These are phyloP conservation scores for Nemania sp. DNA, from an alignment of 2,329 filamentous ascomycete genomes.

Conservation along the genomic window DNA sequence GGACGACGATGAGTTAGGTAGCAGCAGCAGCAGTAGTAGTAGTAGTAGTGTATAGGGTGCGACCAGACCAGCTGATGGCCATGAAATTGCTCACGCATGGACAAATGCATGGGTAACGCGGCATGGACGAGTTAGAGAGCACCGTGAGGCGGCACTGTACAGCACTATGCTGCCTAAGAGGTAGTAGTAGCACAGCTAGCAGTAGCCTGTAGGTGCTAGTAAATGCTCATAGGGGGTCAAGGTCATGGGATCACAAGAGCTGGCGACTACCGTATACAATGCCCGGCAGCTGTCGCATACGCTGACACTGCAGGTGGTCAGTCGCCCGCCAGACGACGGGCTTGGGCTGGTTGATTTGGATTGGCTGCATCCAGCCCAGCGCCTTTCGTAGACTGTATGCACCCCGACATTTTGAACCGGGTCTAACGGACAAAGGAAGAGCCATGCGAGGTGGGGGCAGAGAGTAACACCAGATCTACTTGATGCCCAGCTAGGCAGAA, in stretches of 20 bases:
- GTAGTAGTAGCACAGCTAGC: too few species aligned
- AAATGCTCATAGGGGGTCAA: slow-evolving; percentile 6
- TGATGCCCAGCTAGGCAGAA: background rate
- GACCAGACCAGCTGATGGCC: slow-evolving; percentile 5
- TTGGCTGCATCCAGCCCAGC: too few species aligned
- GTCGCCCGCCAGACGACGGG: slow-evolving; percentile 23
- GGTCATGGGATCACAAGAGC: background rate
- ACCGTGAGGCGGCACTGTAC: too few species aligned
- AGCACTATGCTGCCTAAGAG: too few species aligned
- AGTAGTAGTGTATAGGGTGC: background rate
- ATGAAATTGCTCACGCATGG: slow-evolving; percentile 34
- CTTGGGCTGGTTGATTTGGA: background rate
- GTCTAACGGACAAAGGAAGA: too few species aligned
- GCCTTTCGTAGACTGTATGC: too few species aligned
- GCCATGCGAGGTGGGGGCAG: too few species aligned
- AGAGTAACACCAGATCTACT: slow-evolving; percentile 4
- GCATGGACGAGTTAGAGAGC: slow-evolving; percentile 25
- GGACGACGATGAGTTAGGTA: slow-evolving; percentile 11
- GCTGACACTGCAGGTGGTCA: slow-evolving; percentile 12
- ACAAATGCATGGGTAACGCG: slow-evolving; percentile 17
- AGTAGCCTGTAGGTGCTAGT: slow-evolving; percentile 1
- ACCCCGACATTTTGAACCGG: too few species aligned
- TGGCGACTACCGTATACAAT: background rate
- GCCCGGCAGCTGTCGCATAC: slow-evolving; percentile 19
- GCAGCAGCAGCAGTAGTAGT: too few species aligned